Percentiles rank a stretch among this genome's conserved stretches.
phyloP scores from a whole-genome alignment of 139 green algal genomes.

The Yamagishiella unicocca region DNA sequence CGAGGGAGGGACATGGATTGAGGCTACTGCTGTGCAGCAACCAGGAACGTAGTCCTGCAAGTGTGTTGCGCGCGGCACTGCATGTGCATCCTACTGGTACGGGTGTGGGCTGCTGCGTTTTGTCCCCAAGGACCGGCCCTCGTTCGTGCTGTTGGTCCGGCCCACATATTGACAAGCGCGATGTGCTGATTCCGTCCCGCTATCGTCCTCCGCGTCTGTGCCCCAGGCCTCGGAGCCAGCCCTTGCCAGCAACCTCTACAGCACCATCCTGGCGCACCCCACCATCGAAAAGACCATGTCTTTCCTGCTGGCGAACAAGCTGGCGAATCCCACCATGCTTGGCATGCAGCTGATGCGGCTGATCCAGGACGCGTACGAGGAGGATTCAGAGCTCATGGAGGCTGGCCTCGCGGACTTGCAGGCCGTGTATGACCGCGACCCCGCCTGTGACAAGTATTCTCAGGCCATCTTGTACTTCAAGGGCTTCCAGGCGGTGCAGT shows the following conservation, averaged over 20 bases:
- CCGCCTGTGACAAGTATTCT: constrained; percentile 89
- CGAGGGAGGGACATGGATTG: too few species aligned
- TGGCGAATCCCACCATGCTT: constrained; percentile 88
- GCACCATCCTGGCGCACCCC: constrained; percentile 89
- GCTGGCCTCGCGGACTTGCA: constrained; percentile 84
- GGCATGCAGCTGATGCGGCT: constrained; percentile 85
- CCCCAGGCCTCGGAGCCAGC: constrained; percentile 81
- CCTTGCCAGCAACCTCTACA: constrained; percentile 92
- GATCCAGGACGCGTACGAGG: constrained; percentile 59
- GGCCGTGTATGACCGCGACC: constrained; percentile 77
- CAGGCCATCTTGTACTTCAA: constrained; percentile 94
- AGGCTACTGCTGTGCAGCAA: too few species aligned
- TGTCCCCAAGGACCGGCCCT: too few species aligned
- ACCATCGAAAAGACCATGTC: constrained; percentile 84
- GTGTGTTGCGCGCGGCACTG: too few species aligned
- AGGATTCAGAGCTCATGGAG: constrained; percentile 71
- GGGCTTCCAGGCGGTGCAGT: constrained; percentile 95
- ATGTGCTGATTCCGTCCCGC: too few species aligned
- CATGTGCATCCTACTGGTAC: too few species aligned
- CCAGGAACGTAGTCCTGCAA: too few species aligned
- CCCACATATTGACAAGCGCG: too few species aligned
- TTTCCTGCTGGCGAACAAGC: constrained; percentile 97
- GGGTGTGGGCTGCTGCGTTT: too few species aligned
- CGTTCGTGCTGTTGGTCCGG: too few species aligned
- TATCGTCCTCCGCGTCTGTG: not conserved